phyloP scores from a whole-genome alignment of 1,139 yeast genomes.

The Suhomyces terraborum region DNA sequence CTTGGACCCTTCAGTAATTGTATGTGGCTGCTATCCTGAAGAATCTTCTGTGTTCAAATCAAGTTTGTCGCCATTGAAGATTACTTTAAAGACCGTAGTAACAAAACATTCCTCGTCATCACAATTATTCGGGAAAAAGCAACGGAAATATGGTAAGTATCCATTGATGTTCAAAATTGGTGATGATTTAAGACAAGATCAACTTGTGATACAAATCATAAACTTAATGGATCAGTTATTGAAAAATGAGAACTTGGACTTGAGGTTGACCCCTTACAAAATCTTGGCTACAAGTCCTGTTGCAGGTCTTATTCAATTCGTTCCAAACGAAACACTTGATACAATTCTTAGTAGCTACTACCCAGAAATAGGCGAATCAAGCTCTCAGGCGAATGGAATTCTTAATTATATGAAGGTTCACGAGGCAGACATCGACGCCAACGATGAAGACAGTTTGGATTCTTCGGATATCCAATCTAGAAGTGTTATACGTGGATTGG shows the following conservation, averaged over 20 bases:
- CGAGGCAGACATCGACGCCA: conserved; percentile 4
- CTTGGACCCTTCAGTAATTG: conserved; percentile 63
- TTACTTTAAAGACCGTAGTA: conserved; percentile 65
- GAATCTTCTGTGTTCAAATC: conserved; percentile 88
- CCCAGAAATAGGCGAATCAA: conserved; percentile 32
- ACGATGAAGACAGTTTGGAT: neutral
- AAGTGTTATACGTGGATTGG: conserved; percentile 8
- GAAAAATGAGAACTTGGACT: conserved; percentile 86
- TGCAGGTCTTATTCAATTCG: conserved; percentile 91
- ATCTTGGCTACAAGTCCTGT: conserved; percentile 88
- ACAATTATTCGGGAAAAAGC: conserved; percentile 39
- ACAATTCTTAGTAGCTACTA: conserved; percentile 65
- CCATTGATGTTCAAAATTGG: conserved; percentile 94
- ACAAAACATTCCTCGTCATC: conserved; percentile 25
- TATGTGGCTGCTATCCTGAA: conserved; percentile 77
- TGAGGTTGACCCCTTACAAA: conserved; percentile 83
- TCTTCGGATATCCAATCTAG: neutral
- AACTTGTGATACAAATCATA: conserved; percentile 88
- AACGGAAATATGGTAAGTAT: conserved; percentile 53
- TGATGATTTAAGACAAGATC: conserved; percentile 95
- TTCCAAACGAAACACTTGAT: conserved; percentile 90
- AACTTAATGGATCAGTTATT: conserved; percentile 87
- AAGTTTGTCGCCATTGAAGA: conserved; percentile 82
- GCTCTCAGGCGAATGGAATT: conserved; percentile 52
- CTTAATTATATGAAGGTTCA: conserved; percentile 60